These are phyloP conservation scores for Taxawa tesnikishii DNA, from an alignment of 2,329 filamentous ascomycete genomes.

Conservation along the genomic window DNA sequence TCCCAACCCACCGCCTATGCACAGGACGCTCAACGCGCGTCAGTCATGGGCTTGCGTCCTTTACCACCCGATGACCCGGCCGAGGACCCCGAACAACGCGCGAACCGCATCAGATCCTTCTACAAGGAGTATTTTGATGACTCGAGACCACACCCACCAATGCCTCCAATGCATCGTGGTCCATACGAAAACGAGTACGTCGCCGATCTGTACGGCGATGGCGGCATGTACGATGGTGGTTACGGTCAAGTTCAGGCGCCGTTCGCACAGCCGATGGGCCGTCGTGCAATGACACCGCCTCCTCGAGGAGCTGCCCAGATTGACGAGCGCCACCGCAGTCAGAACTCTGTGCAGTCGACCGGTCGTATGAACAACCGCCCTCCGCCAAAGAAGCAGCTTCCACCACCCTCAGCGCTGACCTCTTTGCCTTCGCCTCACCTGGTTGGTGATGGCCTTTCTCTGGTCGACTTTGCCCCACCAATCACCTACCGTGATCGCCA, in stretches of 20 bases:
- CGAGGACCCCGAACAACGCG: conserved; percentile 86
- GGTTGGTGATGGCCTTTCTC: conserved; percentile 57
- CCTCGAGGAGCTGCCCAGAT: conserved; percentile 50
- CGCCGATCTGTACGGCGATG: conserved; percentile 55
- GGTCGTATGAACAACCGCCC: conserved; percentile 22
- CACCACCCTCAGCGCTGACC: conserved; percentile 61
- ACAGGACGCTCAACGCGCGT: conserved; percentile 36
- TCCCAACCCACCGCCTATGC: conserved; percentile 8
- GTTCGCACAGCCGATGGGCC: conserved; percentile 72
- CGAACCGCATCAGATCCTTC: conserved; percentile 94
- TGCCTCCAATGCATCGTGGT: conserved; percentile 15
- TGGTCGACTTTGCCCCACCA: conserved; percentile 81
- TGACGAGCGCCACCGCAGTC: conserved; percentile 30
- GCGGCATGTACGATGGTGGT: conserved; percentile 41
- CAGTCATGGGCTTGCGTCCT: conserved; percentile 56
- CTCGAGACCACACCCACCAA: conserved; percentile 37
- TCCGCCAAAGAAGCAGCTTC: conserved; percentile 44
- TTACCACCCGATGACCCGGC: conserved; percentile 75
- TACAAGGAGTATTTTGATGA: conserved; percentile 99
- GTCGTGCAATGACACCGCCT: conserved; percentile 92
- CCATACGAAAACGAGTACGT: conserved; percentile 48
- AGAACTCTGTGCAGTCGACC: conserved; percentile 32
- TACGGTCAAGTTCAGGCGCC: conserved; percentile 26
- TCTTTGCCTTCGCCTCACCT: conserved; percentile 77
- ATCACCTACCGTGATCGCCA: conserved; percentile 47